phyloP scores from a whole-genome alignment of 192 early-diverging fungal genomes.

The Coemansia umbellata region DNA sequence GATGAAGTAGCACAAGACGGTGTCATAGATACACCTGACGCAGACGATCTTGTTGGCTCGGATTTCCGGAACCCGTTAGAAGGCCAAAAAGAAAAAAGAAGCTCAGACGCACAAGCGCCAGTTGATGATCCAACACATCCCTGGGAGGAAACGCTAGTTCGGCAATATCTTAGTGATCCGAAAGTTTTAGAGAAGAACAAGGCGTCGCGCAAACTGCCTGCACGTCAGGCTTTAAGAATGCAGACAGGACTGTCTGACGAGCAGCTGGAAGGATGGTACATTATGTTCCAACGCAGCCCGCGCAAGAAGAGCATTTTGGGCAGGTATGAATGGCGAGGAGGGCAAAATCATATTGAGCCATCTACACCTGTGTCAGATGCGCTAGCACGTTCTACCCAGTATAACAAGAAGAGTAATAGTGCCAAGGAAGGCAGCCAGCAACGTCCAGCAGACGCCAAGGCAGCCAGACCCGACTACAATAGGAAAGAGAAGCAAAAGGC shows the following conservation, averaged over 20 bases:
- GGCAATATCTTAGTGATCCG: constrained; percentile 54
- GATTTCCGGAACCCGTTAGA: background rate
- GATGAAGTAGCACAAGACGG: constrained; percentile 66
- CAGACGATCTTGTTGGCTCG: constrained; percentile 17
- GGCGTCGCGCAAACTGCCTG: constrained; percentile 57
- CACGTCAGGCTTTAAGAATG: constrained; percentile 57
- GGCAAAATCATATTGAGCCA: constrained; percentile 28
- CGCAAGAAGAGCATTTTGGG: constrained; percentile 58
- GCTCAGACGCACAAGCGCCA: background rate
- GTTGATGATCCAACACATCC: constrained; percentile 55
- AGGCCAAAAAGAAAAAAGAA: background rate
- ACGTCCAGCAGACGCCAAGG: constrained; percentile 3
- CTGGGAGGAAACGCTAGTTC: constrained; percentile 63
- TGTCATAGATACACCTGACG: constrained; percentile 58
- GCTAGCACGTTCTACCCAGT: background rate
- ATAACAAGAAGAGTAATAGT: constrained; percentile 5
- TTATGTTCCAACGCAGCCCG: constrained; percentile 82
- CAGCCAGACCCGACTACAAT: constrained; percentile 2
- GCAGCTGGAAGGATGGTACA: constrained; percentile 90
- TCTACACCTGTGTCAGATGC: background rate
- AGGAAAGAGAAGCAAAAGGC: constrained; percentile 65
- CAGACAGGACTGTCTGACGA: constrained; percentile 80
- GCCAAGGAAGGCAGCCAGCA: constrained; percentile 2
- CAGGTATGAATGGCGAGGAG: constrained; percentile 58
- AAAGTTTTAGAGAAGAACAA: constrained; percentile 62